phyloP scores from a whole-genome alignment of 768 basidiomycete genomes.

The Kwoniella botswanensis region DNA sequence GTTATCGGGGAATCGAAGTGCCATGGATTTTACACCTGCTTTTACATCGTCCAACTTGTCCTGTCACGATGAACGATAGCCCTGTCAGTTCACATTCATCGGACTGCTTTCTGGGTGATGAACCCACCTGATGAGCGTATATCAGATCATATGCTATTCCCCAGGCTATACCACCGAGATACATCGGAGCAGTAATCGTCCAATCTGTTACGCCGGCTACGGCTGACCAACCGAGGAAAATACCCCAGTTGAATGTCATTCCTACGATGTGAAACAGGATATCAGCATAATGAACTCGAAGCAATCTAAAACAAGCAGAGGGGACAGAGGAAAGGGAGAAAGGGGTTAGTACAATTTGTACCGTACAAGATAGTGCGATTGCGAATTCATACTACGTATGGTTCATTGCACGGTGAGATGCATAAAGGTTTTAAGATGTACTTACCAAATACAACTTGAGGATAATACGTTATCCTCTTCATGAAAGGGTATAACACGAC shows the following conservation, averaged over 20 bases:
- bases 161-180: constrained; percentile 88
- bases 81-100: too few species aligned
- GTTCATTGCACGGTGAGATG: background rate
- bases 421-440: background rate
- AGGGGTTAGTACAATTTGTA: too few species aligned
- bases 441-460: constrained; percentile 90
- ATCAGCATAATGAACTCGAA: background rate
- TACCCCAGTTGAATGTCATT: constrained; percentile 96
- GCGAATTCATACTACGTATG: too few species aligned
- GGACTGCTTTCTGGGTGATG: too few species aligned
- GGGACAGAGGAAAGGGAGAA: too few species aligned
- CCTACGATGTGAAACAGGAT: constrained; percentile 62
- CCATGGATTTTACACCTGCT: constrained; percentile 90
- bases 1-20: constrained; percentile 77
- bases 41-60: constrained; percentile 89
- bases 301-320: background rate
- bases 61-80: constrained; percentile 58
- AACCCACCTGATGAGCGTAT: constrained; percentile 88
- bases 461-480: constrained; percentile 97
- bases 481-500: constrained; percentile 92
- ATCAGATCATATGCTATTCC: constrained; percentile 97
- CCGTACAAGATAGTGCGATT: too few species aligned
- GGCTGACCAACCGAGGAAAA: constrained; percentile 94
- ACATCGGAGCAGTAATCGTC: constrained; percentile 82
- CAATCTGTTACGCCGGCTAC: constrained; percentile 80